Conservation (phyloP, 2,329 filamentous ascomycete species). For the Pyrenochaeta sp. region DNA sequence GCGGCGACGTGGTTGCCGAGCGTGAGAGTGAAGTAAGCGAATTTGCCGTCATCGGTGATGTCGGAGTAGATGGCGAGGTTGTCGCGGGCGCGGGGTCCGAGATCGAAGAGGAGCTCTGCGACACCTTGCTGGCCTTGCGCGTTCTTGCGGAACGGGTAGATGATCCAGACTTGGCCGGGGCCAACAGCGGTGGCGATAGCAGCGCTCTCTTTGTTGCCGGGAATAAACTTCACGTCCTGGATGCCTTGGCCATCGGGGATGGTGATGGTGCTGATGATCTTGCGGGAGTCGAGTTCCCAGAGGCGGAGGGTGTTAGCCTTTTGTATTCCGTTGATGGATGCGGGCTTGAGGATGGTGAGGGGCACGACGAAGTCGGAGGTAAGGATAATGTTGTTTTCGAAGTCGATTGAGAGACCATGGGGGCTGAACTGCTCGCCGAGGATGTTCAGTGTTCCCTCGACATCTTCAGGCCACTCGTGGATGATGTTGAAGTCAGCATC, state of each 20-base stretch:
- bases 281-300: constrained; percentile 63
- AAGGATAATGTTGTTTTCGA: constrained; percentile 64
- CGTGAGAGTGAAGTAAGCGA: constrained; percentile 67
- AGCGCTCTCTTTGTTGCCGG: constrained; percentile 65
- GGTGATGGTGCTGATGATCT: constrained; percentile 67
- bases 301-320: constrained; percentile 67
- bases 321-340: constrained; percentile 58
- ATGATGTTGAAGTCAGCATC: constrained; percentile 68
- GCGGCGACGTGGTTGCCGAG: constrained; percentile 69
- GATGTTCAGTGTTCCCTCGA: constrained; percentile 63
- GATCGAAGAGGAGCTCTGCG: constrained; percentile 66
- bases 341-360: constrained; percentile 67
- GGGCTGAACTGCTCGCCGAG: constrained; percentile 69
- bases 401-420: constrained; percentile 68
- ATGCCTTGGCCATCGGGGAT: constrained; percentile 68
- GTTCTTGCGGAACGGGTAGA: constrained; percentile 68
- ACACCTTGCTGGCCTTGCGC: constrained; percentile 65
- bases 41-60: constrained; percentile 65
- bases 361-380: constrained; percentile 72
- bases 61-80: constrained; percentile 69
- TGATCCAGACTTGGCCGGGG: constrained; percentile 69
- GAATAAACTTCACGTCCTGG: constrained; percentile 72
- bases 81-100: constrained; percentile 65
- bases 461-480: constrained; percentile 68
- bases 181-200: constrained; percentile 68